Conservation (phyloP, 768 basidiomycete genomes). For the Russula ochroleuca region DNA sequence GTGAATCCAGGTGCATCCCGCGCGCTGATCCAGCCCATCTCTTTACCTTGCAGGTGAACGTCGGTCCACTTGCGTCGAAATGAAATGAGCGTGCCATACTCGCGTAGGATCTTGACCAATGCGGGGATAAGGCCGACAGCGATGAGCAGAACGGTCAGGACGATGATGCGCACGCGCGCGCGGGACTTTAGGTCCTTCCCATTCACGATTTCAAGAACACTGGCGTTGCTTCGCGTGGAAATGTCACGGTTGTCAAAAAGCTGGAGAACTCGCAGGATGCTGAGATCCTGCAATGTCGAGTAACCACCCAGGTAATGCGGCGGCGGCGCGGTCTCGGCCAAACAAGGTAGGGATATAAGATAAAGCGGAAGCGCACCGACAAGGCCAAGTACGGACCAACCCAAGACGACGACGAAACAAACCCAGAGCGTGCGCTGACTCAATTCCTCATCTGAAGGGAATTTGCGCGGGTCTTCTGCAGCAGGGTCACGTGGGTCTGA, state of each 20-base stretch:
- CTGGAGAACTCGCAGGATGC: constrained; percentile 66
- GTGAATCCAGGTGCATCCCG: constrained; percentile 59
- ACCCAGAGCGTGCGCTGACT: constrained; percentile 68
- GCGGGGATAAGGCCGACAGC: constrained; percentile 62
- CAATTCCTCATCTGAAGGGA: constrained; percentile 74
- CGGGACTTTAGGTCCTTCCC: constrained; percentile 40
- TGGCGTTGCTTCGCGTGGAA: constrained; percentile 34
- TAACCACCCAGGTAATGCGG: constrained; percentile 53
- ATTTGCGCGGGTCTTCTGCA: constrained; percentile 49
- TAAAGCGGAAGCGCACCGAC: constrained; percentile 72
- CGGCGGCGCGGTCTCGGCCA: constrained; percentile 46
- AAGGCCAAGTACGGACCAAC: constrained; percentile 66
- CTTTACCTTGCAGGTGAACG: constrained; percentile 60
- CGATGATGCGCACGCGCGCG: constrained; percentile 59
- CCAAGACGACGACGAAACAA: constrained; percentile 55
- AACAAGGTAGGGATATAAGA: constrained; percentile 62
- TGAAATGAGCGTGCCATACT: constrained; percentile 54
- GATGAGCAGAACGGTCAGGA: constrained; percentile 59
- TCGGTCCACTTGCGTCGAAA: constrained; percentile 59
- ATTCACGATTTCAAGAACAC: constrained; percentile 38
- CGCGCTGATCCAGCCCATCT: constrained; percentile 72
- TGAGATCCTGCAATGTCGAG: constrained; percentile 70
- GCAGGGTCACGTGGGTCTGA: constrained; percentile 50
- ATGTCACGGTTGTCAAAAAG: constrained; percentile 47
- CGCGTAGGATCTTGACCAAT: constrained; percentile 57